phyloP scores from a whole-genome alignment of 2,329 filamentous ascomycete genomes.

The Aspergillus quadricinctus region DNA sequence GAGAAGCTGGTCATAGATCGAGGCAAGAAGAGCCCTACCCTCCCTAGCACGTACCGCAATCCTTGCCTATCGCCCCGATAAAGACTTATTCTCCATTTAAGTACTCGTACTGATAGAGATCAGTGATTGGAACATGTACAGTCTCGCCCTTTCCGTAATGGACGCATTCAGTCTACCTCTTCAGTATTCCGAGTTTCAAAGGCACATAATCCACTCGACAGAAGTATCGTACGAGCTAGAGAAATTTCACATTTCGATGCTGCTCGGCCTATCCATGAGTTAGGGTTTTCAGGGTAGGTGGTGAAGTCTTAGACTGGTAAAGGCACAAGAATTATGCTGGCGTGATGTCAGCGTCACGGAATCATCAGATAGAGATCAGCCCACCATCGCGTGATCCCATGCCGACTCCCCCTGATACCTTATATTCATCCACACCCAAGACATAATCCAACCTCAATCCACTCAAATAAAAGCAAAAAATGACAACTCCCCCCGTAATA shows the following conservation, averaged over 20 bases:
- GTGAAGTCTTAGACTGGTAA: neutral
- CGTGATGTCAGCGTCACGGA: neutral
- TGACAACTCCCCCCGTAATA: slow-evolving; percentile 40
- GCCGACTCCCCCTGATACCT: neutral
- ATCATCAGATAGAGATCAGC: neutral
- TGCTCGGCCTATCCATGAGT: no score
- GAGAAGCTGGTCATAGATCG: no score
- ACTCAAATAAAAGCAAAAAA: neutral
- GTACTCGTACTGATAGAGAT: no score
- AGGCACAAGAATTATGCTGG: neutral
- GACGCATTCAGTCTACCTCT: neutral
- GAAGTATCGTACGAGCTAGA: neutral
- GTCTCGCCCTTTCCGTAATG: no score
- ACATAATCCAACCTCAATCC: neutral
- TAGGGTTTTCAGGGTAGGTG: neutral
- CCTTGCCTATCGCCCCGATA: no score
- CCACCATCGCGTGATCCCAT: neutral
- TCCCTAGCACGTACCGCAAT: no score
- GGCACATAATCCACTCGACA: neutral
- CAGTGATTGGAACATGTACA: no score
- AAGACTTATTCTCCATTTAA: no score
- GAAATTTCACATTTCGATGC: neutral
- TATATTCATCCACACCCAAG: neutral
- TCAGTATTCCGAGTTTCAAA: neutral
- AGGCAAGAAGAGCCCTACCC: no score